Percentiles rank a stretch among this genome's conserved stretches.
Evolutionary conservation across 225 moss, liverwort and hornwort species (phyloP).

Genomic region (Sphagnum contortum): DNA sequence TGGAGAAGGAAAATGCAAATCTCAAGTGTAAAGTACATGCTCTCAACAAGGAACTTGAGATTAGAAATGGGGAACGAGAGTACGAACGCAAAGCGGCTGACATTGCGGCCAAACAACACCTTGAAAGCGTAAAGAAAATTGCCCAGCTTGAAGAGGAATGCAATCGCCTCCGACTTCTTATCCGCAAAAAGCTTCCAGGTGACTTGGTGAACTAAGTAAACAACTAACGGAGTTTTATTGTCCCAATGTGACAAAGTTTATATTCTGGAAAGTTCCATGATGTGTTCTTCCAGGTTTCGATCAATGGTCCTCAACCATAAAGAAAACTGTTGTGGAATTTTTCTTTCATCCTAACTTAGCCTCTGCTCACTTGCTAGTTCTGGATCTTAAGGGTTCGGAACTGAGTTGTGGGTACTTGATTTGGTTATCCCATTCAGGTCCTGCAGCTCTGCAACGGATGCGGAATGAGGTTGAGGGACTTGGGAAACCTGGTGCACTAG

Average conservation of each 20-base stretch:
- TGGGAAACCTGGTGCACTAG: constrained; percentile 22
- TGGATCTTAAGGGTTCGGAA: constrained; percentile 1
- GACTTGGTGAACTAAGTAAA: not conserved
- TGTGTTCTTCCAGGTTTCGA: not conserved
- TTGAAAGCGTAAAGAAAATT: constrained; percentile 55
- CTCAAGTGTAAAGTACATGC: constrained; percentile 53
- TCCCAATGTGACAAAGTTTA: not conserved
- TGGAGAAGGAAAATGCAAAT: constrained; percentile 48
- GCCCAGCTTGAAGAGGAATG: constrained; percentile 77
- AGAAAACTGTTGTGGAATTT: not conserved
- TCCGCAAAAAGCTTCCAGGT: constrained; percentile 72
- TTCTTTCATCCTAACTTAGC: not conserved
- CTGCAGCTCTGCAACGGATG: constrained; percentile 53
- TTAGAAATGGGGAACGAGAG: constrained; percentile 52
- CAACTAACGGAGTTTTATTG: too few species aligned
- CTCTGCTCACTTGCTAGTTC: not conserved
- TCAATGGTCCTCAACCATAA: not conserved
- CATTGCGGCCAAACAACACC: constrained; percentile 37
- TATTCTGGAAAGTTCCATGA: not conserved
- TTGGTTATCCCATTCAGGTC: constrained; percentile 14
- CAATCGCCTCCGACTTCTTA: constrained; percentile 51
- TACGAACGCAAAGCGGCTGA: constrained; percentile 50
- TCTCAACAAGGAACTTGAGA: constrained; percentile 54
- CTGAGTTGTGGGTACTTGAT: not conserved
- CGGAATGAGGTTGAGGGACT: constrained; percentile 56